Conservation (phyloP, 345 rosid genomes). For the Combretum micranthum region DNA sequence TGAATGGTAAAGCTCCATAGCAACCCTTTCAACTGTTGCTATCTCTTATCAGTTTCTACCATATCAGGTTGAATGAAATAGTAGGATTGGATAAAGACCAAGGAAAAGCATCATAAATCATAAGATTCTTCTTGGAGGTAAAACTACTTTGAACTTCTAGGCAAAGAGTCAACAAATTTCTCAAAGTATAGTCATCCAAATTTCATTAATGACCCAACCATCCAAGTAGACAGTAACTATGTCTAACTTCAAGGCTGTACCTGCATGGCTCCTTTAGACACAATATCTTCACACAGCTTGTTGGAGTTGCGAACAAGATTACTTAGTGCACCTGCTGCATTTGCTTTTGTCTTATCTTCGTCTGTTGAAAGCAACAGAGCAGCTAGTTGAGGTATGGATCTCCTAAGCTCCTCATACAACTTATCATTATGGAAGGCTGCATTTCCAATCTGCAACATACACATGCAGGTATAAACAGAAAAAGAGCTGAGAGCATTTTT, state of each 20-base stretch:
- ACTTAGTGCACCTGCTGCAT: slow-evolving; percentile 95
- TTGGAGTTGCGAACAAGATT: slow-evolving; percentile 95
- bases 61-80: neutral
- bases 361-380: slow-evolving; percentile 63
- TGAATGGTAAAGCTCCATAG: too few species aligned
- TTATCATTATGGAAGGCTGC: slow-evolving; percentile 87
- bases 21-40: neutral
- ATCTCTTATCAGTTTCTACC: neutral
- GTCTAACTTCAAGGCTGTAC: slow-evolving; percentile 19
- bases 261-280: slow-evolving; percentile 92
- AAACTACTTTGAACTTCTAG: too few species aligned
- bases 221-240: too few species aligned
- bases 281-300: slow-evolving; percentile 83
- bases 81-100: neutral
- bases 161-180: too few species aligned
- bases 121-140: too few species aligned
- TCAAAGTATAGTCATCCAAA: too few species aligned
- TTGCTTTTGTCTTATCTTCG: slow-evolving; percentile 96
- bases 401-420: slow-evolving; percentile 75
- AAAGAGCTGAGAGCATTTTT: neutral
- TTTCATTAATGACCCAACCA: too few species aligned
- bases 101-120: too few species aligned
- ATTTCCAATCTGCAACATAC: slow-evolving; percentile 65
- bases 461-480: slow-evolving; percentile 1
- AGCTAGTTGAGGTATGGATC: slow-evolving; percentile 78